Evolutionary conservation across 2,329 filamentous ascomycete species (phyloP).

Genomic region (Cyphellophora europaea): DNA sequence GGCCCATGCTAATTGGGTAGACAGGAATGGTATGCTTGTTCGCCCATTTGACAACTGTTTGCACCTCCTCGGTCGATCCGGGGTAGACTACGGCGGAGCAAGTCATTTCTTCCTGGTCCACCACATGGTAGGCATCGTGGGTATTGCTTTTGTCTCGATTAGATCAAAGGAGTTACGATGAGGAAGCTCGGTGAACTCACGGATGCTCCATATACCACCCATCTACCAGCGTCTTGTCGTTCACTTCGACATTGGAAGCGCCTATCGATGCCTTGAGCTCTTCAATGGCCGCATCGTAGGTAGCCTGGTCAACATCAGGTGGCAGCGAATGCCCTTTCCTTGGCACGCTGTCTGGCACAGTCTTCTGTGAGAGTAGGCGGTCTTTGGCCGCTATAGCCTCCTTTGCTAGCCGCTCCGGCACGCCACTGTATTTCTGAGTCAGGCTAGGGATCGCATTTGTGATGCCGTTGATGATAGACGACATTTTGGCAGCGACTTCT

Average conservation of each 20-base stretch:
- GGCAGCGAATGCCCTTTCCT: conserved; percentile 10
- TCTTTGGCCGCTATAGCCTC: conserved; percentile 14
- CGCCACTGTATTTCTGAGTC: conserved; percentile 9
- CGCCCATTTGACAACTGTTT: conserved; percentile 23
- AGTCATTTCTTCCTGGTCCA: conserved; percentile 34
- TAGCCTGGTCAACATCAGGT: conserved; percentile 10
- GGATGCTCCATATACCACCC: conserved; percentile 29
- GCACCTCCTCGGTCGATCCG: conserved; percentile 25
- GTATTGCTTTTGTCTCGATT: conserved; percentile 21
- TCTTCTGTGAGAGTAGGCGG: conserved; percentile 15
- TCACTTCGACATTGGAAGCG: conserved; percentile 14
- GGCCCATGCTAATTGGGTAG: conserved; percentile 28
- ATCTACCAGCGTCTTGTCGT: conserved; percentile 20
- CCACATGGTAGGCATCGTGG: conserved; percentile 34
- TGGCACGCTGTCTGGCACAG: conserved; percentile 11
- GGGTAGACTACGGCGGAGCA: conserved; percentile 33
- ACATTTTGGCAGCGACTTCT: too few relatives aligned
- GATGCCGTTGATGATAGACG: too few relatives aligned
- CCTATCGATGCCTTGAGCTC: conserved; percentile 13
- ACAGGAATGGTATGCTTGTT: conserved; percentile 26
- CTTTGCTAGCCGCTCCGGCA: conserved; percentile 10
- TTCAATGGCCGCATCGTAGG: conserved; percentile 14
- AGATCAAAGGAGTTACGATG: too few relatives aligned
- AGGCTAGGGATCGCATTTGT: conserved; percentile 10
- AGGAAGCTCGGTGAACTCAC: too few relatives aligned